Percentiles rank a stretch among this genome's conserved stretches.
phyloP scores from a whole-genome alignment of 179 eudicot genomes.

The Patellifolia procumbens region DNA sequence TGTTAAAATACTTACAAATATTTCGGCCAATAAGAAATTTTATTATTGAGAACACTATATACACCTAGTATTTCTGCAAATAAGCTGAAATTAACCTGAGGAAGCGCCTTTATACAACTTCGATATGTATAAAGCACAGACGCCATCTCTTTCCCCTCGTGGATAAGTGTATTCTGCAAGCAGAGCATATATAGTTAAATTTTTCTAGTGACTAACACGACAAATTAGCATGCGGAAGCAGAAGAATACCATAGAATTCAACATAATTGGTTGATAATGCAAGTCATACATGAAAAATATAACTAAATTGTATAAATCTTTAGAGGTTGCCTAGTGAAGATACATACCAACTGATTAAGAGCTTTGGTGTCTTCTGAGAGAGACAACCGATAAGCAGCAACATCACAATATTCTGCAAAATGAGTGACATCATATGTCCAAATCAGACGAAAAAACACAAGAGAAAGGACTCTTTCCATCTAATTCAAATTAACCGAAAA shows the following conservation, averaged over 20 bases:
- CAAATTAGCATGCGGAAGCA: neutral
- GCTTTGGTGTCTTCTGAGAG: slow-evolving; percentile 97
- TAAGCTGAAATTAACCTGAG: slow-evolving; percentile 61
- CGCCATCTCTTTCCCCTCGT: slow-evolving; percentile 93
- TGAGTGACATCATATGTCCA: neutral
- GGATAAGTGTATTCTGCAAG: slow-evolving; percentile 75
- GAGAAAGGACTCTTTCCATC: neutral
- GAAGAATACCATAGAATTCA: neutral
- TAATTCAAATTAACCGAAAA: neutral
- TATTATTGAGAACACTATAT: neutral
- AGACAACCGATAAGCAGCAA: slow-evolving; percentile 94
- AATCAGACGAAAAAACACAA: neutral
- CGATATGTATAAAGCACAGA: slow-evolving; percentile 93
- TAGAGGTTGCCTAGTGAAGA: slow-evolving; percentile 12
- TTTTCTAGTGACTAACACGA: neutral
- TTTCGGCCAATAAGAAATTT: neutral
- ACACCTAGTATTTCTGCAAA: neutral
- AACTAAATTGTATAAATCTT: neutral
- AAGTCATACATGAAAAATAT: neutral
- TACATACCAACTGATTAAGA: slow-evolving; percentile 84
- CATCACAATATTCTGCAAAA: slow-evolving; percentile 84
- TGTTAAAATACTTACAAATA: neutral
- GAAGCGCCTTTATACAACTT: slow-evolving; percentile 98
- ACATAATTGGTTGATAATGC: slow-evolving; percentile 3
- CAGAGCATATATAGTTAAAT: slow-evolving; percentile 9